Evolutionary conservation across 371 early-diverging fungal species (phyloP), one percentile per base, ranked within the genome.

Genomic region (Cokeromyces recurvatus): DNA sequence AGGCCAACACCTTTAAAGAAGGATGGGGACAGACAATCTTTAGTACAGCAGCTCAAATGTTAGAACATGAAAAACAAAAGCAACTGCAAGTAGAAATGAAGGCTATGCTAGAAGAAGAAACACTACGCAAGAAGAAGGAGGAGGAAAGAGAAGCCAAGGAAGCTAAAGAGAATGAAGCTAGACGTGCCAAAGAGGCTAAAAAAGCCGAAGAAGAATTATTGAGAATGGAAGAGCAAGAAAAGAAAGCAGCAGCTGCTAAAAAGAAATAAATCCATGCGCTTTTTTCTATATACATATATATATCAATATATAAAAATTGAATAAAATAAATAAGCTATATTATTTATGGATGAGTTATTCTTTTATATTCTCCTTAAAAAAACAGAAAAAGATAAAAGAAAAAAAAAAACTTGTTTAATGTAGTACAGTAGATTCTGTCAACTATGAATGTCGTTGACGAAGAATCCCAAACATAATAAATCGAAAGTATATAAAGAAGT

Each of bases 1-100:
- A 94, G 59, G 87, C 84, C 3, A 90, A 94, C 56, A 78, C 86
- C 6, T 84, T 86, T 58, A 83, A 87, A 55, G 79, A 84, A 6
- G 86, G 87, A 2, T 94, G 94, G 96, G 88, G 91, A 20, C 81
- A 86, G 43, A 79, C 78, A 2, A 88, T 96, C 46, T 87, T 94
- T 49, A 82, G 84, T 27, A 86, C 89, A 20, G 94, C 92, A 4
- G 79, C 86, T 11, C 85, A 90, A 58, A 80, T 92, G 76, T 68
- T 87, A 40, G 81, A 81, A 56, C 70, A 73, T 22, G 78, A 81
- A 32, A 76, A 71, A 57, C 75, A 73, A 52, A 76, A 77, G 51
- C 56, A 71, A 23, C 36, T 67, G 37, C 68, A 70, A 38, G 51
- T 55, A 16, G 73, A 75, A 24, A 70, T 77, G 62, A 64, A 70